phyloP scores from a whole-genome alignment of 1,139 yeast species.

The Arxiozyma heterogenica region DNA sequence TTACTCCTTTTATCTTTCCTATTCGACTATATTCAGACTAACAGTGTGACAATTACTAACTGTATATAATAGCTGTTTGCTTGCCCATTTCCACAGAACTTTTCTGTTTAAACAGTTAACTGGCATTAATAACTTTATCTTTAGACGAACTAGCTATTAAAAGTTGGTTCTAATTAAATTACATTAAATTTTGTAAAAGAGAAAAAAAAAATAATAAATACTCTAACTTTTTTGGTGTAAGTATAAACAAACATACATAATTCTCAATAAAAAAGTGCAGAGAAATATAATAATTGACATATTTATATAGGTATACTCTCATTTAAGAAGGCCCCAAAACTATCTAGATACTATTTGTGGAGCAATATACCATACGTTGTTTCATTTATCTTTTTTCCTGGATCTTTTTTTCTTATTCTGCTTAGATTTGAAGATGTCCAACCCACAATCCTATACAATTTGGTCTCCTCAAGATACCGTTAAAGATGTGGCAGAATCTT shows the following conservation, averaged over 20 bases:
- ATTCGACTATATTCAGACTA: neutral
- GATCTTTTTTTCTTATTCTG: too few relatives aligned
- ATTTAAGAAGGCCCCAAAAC: neutral
- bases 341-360: neutral
- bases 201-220: too few relatives aligned
- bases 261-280: too few relatives aligned
- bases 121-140: neutral
- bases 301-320: neutral
- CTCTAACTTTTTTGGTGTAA: too few relatives aligned
- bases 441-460: conserved; percentile 61
- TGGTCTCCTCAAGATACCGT: conserved; percentile 99
- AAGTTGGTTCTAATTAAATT: neutral
- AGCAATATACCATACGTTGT: too few relatives aligned
- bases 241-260: neutral
- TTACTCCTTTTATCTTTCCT: neutral
- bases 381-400: neutral
- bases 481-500: conserved; percentile 86
- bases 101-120: neutral
- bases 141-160: neutral
- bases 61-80: too few relatives aligned
- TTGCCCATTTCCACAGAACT: too few relatives aligned
- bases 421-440: conserved; percentile 12
- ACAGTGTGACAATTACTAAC: neutral
- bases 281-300: too few relatives aligned
- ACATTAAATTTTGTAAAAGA: neutral